Base-by-base conservation (phyloP, 768 basidiomycete species). In the Psilocybe subaeruginosa region DNA sequence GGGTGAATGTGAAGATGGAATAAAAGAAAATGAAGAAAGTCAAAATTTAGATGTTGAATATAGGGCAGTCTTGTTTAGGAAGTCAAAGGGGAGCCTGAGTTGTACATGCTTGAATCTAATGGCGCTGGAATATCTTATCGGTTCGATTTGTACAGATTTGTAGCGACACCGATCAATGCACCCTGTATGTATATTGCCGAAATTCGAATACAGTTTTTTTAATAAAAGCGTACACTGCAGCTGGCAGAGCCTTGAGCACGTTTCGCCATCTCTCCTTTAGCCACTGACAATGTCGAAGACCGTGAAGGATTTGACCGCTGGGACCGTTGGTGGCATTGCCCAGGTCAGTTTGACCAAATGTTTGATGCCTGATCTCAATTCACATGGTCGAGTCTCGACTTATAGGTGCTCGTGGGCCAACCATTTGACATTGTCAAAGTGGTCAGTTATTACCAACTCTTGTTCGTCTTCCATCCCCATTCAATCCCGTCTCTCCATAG, bases 391-490 rank as follows among this genome's bases (percentile, higher is more conserved):
- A 39, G 58, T 57, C 19, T 19, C 19, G 23, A 23, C 23, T 23
- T 23, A 23, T 56, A 93, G 91, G 91, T 94, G 61, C 81, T 95
- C 49, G 93, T 95, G 50, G 94, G 93, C 51, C 93, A 97, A 74
- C 95, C 95, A 11, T 98, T 98, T 75, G 95, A 98, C 75, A 95
- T 97, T 65, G 92, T 95, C 78, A 97, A 97, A 89, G 93, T 95
- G 77, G 93, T 94, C 71, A 72, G 91, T 85, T 64, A 50, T 49
- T 41, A 43, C n/a, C 4, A 11, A 60, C 53, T 41, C 14, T 27
- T 47, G 16, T 55, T 46, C 33, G 43, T 46, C 47, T 48, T 52
- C 16, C 41, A 33, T 35, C n/a, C 17, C 23, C 29, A 30, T 48
- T 47, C 29, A 33, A 48, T 37, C 39, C 48, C 16, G 39, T 65